Base-by-base conservation (phyloP, 306 rosid species). In the Spatholobus suberectus region DNA sequence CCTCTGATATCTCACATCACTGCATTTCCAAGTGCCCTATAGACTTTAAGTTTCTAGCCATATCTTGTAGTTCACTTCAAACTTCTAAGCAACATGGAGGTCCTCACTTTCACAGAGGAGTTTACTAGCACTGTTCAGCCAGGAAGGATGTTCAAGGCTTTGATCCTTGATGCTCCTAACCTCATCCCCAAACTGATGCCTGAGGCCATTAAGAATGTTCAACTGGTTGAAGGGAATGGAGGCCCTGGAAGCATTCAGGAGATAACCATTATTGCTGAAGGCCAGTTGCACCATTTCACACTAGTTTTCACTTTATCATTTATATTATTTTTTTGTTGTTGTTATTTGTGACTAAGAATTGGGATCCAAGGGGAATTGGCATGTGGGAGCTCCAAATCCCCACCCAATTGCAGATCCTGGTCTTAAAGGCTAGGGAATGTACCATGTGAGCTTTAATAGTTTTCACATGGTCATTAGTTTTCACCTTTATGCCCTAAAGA, bases 241-340 rank as follows among this genome's bases (percentile, higher is more conserved):
- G 93, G 94, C 10, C 87, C 93, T 0, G 94, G 96, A 85, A 89
- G 89, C 81, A 77, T 93, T 75, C 89, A 89, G 75, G 80, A 91
- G 84, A 80, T 89, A 71, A 87, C 90, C 76, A 72, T 89, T 13
- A 72, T 89, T 13, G 86, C 70, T 3, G 84, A 85, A 83, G 94
- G 96, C 80, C 68, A 55, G 81, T 88, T 62, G 12, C 29, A 59
- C 5, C 67, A 43, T 77, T 77, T 43, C 21, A 29, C 13, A 6
- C 34, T 76, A 26, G 0, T 72, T 58, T 75, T 57, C 29, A 20
- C 41, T 57, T 75, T 24, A 44, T 70, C 18, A 15, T 4, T n/a
- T n/a, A n/a, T n/a, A n/a, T 63, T 37, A n/a, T 10, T 37, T 10
- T 5, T 3, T 66, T 70, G 0, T 43, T 43, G 6, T 11, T 43